Conservation (phyloP, 306 rosid species). For the Erythrophleum fordii region DNA sequence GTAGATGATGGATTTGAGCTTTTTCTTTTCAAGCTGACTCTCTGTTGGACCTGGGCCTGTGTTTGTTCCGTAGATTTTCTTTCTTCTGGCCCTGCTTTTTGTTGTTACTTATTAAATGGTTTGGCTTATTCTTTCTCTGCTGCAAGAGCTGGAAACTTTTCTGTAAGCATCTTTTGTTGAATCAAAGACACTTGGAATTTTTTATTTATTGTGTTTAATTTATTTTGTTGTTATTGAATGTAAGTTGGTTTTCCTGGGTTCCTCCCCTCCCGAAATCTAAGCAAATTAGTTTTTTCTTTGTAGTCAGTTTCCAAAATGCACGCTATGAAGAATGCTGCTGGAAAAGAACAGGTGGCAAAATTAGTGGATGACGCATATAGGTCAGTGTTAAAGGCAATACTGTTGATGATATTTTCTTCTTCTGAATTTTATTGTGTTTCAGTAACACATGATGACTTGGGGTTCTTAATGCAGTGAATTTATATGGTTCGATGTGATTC, state of each 20-base stretch:
- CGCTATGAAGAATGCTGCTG: slow-evolving; percentile 82
- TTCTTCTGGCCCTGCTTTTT: neutral
- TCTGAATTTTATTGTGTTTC: slow-evolving; percentile 25
- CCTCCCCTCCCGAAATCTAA: slow-evolving; percentile 17
- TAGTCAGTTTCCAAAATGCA: slow-evolving; percentile 68
- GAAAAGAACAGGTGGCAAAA: slow-evolving; percentile 88
- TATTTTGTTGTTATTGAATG: slow-evolving; percentile 20
- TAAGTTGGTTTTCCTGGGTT: slow-evolving; percentile 6
- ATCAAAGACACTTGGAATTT: neutral
- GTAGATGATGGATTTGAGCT: slow-evolving; percentile 17
- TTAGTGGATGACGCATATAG: slow-evolving; percentile 91
- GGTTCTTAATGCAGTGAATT: slow-evolving; percentile 15
- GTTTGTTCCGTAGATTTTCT: slow-evolving; percentile 2
- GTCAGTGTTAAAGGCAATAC: slow-evolving; percentile 56
- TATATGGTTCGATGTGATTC: too few relatives aligned
- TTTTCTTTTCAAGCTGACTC: neutral
- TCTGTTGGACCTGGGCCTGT: slow-evolving; percentile 11
- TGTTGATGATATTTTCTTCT: slow-evolving; percentile 2
- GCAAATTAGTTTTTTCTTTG: slow-evolving; percentile 5
- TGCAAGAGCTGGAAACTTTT: neutral
- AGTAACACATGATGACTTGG: slow-evolving; percentile 13
- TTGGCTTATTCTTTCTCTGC: slow-evolving; percentile 1
- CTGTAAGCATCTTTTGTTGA: too few relatives aligned
- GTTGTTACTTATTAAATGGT: neutral
- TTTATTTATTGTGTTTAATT: slow-evolving; percentile 9